Percentiles rank a stretch among this genome's conserved stretches.
phyloP scores from a whole-genome alignment of 441 rosid species.

The Erodium moschatum region DNA sequence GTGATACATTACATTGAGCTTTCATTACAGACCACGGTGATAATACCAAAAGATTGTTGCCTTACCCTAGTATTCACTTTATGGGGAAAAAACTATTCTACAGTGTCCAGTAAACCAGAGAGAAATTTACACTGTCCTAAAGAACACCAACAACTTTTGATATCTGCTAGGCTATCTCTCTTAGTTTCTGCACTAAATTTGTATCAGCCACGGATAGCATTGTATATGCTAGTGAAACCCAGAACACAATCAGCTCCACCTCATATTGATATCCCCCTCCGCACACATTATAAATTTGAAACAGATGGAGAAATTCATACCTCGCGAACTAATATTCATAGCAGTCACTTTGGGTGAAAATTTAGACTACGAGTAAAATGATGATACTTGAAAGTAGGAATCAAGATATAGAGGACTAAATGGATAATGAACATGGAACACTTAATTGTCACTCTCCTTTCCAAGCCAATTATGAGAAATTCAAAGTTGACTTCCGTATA shows the following conservation, averaged over 20 bases:
- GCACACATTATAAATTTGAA: not conserved
- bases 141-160: not conserved
- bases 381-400: not conserved
- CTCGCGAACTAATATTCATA: not conserved
- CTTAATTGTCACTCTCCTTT: not conserved
- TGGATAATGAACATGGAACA: not conserved
- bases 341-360: not conserved
- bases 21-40: not conserved
- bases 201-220: not conserved
- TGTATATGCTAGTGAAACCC: not conserved
- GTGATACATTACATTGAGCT: not conserved
- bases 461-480: not conserved
- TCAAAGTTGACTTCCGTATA: not conserved
- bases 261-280: not conserved
- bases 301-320: not conserved
- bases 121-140: not conserved
- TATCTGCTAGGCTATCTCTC: not conserved
- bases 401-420: not conserved
- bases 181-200: not conserved
- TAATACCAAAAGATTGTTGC: not conserved
- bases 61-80: not conserved
- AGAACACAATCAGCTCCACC: not conserved
- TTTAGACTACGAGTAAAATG: not conserved
- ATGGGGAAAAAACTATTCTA: not conserved
- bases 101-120: not conserved